A percentile compares a stretch with the other conserved stretches of the same genome.
These are phyloP conservation scores for Apiotrichum gracile DNA, from an alignment of 1,284 basidiomycete genomes.

Conservation along the genomic window DNA sequence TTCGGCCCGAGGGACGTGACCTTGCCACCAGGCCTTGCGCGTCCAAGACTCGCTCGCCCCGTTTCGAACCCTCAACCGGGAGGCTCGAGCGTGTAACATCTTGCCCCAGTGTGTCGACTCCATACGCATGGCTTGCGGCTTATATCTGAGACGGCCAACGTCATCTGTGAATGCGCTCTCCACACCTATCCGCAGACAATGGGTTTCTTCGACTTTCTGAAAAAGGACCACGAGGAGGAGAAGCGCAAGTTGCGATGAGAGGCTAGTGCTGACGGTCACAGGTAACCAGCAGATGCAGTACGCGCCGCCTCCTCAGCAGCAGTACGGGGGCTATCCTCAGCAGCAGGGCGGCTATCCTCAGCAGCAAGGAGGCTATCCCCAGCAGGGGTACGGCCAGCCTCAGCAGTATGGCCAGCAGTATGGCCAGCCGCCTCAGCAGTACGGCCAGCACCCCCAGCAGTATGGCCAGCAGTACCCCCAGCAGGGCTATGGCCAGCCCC, in stretches of 20 bases:
- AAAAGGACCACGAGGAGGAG: background rate
- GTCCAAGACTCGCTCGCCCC: no score
- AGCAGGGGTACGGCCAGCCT: background rate
- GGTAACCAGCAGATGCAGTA: background rate
- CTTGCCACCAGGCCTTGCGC: no score
- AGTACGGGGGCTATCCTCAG: background rate
- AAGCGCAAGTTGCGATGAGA: background rate
- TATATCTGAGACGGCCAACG: background rate
- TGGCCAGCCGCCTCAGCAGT: background rate
- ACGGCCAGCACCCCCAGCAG: background rate
- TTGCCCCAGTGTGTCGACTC: no score
- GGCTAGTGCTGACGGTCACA: background rate
- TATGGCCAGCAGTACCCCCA: background rate
- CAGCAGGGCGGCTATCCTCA: background rate
- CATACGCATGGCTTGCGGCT: no score
- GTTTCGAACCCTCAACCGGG: no score
- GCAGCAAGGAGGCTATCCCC: background rate
- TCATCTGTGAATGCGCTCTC: background rate
- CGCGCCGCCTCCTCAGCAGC: background rate
- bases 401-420: background rate
- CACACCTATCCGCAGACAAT: background rate
- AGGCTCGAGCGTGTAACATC: no score
- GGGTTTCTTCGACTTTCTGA: conserved; percentile 2
- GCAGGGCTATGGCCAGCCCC: background rate
- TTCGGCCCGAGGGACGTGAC: no score